Evolutionary conservation across 1,139 yeast species (phyloP).

Genomic region (Diutina catenulata): DNA sequence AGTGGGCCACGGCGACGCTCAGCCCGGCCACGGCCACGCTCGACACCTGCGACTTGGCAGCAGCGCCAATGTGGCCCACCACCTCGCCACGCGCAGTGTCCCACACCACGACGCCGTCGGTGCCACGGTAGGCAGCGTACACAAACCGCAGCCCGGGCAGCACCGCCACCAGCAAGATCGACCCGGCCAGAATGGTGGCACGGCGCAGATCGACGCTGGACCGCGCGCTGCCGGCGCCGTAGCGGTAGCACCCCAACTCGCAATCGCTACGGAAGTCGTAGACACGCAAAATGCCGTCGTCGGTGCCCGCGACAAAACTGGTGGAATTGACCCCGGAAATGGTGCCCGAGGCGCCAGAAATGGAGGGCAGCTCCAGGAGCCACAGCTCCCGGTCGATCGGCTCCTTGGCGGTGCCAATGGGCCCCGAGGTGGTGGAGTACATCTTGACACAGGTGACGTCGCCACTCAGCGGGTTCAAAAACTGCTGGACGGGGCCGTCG

Average conservation of each 20-base stretch:
- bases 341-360: no score
- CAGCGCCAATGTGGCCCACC: background rate
- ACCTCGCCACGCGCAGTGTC: conserved; percentile 1
- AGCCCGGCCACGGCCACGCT: background rate
- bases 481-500: conserved; percentile 44
- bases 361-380: no score
- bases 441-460: conserved; percentile 60
- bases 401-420: conserved; percentile 60
- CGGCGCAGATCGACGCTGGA: background rate
- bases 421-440: no score
- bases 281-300: conserved; percentile 63
- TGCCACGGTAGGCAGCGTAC: background rate
- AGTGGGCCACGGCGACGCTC: background rate
- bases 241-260: conserved; percentile 42
- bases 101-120: conserved; percentile 1
- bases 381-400: no score
- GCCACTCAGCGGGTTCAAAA: conserved; percentile 30
- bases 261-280: conserved; percentile 76
- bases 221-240: conserved; percentile 11
- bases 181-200: conserved; percentile 1
- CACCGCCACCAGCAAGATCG: conserved; percentile 4
- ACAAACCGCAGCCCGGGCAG: conserved; percentile 1
- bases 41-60: background rate
- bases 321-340: no score
- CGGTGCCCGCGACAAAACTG: conserved; percentile 57